phyloP scores from a whole-genome alignment of 495 filamentous ascomycete genomes.

The Hyaloscypha finlandica region DNA sequence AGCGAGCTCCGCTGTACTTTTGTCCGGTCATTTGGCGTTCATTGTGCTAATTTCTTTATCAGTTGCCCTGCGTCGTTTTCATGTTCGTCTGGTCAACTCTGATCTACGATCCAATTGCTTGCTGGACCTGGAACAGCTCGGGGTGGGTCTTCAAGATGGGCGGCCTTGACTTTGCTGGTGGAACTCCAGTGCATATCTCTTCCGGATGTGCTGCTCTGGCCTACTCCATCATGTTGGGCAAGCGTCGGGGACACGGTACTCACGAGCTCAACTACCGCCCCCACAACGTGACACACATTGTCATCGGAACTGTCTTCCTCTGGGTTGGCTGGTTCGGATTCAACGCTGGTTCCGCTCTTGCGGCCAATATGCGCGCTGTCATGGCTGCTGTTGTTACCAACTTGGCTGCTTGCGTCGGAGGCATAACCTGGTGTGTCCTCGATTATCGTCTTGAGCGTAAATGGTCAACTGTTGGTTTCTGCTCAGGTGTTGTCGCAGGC shows the following conservation, averaged over 20 bases:
- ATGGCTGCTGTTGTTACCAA: slow-evolving; percentile 77
- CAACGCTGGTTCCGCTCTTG: slow-evolving; percentile 91
- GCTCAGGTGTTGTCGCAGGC: slow-evolving; percentile 89
- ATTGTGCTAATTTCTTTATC: background rate
- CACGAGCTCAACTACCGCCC: slow-evolving; percentile 82
- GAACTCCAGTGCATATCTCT: slow-evolving; percentile 93
- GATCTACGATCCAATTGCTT: slow-evolving; percentile 94
- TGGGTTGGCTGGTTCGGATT: slow-evolving; percentile 99
- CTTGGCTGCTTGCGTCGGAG: slow-evolving; percentile 78
- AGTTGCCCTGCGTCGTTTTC: slow-evolving; percentile 85
- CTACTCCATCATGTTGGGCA: slow-evolving; percentile 78
- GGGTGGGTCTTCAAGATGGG: slow-evolving; percentile 87
- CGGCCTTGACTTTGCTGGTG: slow-evolving; percentile 93
- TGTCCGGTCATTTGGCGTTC: background rate
- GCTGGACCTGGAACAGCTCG: slow-evolving; percentile 94
- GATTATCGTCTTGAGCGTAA: slow-evolving; percentile 94
- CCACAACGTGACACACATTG: slow-evolving; percentile 96
- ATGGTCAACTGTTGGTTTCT: slow-evolving; percentile 97
- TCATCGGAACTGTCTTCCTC: slow-evolving; percentile 95
- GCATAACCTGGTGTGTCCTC: slow-evolving; percentile 92
- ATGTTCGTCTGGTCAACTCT: slow-evolving; percentile 96
- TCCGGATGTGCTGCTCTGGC: slow-evolving; percentile 90
- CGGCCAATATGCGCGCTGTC: slow-evolving; percentile 83
- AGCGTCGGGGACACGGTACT: slow-evolving; percentile 74
- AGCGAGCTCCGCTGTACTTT: background rate